phyloP scores from a whole-genome alignment of 306 rosid genomes.

The Amphicarpaea edgeworthii region DNA sequence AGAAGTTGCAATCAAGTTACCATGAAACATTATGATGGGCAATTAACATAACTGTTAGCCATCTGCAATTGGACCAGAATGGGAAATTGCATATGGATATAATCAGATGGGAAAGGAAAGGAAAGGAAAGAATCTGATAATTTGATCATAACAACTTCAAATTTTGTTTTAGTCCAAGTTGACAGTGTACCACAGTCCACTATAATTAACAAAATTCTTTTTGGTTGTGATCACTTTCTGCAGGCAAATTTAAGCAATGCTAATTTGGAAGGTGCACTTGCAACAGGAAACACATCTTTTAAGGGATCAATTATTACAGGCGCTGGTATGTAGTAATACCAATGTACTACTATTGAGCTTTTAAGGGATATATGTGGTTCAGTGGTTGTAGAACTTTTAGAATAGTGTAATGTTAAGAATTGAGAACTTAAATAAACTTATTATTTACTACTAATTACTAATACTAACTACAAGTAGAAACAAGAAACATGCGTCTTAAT shows the following conservation, averaged over 20 bases:
- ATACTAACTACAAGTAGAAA: background rate
- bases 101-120: slow-evolving; percentile 27
- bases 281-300: slow-evolving; percentile 91
- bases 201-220: slow-evolving; percentile 11
- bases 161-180: slow-evolving; percentile 12
- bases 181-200: slow-evolving; percentile 4
- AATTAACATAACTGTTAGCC: slow-evolving; percentile 3
- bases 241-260: slow-evolving; percentile 93
- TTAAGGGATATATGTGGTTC: no score
- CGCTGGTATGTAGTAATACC: slow-evolving; percentile 67
- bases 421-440: background rate
- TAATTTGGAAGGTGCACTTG: slow-evolving; percentile 94
- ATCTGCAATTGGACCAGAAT: background rate
- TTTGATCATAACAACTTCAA: slow-evolving; percentile 16
- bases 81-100: slow-evolving; percentile 7
- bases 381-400: no score
- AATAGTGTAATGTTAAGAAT: slow-evolving; percentile 7
- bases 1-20: slow-evolving; percentile 2
- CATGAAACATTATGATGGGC: slow-evolving; percentile 1
- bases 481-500: background rate
- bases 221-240: background rate
- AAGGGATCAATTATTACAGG: slow-evolving; percentile 81
- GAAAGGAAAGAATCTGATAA: slow-evolving; percentile 24
- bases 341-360: background rate
- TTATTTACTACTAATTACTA: background rate